Conservation (phyloP, 2,329 filamentous ascomycete species). For the Fusarium sp. region DNA sequence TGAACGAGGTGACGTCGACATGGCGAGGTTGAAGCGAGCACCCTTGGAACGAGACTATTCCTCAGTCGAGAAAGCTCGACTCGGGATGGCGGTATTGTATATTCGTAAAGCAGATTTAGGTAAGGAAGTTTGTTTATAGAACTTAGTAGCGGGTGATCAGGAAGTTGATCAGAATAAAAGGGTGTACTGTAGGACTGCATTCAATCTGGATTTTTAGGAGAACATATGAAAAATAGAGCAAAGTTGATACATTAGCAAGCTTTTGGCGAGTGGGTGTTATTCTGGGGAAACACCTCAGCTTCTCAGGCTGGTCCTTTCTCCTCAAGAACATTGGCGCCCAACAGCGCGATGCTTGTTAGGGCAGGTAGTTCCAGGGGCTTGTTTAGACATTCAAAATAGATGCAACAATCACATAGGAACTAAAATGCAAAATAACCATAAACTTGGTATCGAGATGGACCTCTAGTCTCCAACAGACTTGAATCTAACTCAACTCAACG, state of each 20-base stretch:
- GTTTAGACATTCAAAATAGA: too few species aligned
- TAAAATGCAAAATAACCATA: slow-evolving; percentile 17
- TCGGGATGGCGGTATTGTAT: neutral
- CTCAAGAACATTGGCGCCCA: neutral
- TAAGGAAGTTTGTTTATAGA: neutral
- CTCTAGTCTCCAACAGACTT: slow-evolving; percentile 34
- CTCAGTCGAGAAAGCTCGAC: neutral
- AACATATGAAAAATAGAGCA: neutral
- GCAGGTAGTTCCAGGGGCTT: too few species aligned
- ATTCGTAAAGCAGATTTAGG: too few species aligned
- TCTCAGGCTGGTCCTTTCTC: neutral
- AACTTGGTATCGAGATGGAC: slow-evolving; percentile 45
- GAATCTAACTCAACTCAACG: slow-evolving; percentile 42
- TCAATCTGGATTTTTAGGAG: neutral
- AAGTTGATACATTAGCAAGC: neutral
- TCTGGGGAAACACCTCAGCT: neutral
- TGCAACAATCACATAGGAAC: neutral
- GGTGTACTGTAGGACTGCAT: neutral
- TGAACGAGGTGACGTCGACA: slow-evolving; percentile 37
- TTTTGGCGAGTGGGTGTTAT: neutral
- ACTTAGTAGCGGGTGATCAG: neutral
- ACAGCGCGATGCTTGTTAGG: too few species aligned
- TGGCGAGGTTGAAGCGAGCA: slow-evolving; percentile 12
- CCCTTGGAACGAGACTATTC: neutral
- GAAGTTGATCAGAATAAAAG: neutral